Evolutionary conservation across 352 stramenopile species (phyloP), one percentile per base, ranked within the genome.

Genomic region (Globisporangium camurandrum): DNA sequence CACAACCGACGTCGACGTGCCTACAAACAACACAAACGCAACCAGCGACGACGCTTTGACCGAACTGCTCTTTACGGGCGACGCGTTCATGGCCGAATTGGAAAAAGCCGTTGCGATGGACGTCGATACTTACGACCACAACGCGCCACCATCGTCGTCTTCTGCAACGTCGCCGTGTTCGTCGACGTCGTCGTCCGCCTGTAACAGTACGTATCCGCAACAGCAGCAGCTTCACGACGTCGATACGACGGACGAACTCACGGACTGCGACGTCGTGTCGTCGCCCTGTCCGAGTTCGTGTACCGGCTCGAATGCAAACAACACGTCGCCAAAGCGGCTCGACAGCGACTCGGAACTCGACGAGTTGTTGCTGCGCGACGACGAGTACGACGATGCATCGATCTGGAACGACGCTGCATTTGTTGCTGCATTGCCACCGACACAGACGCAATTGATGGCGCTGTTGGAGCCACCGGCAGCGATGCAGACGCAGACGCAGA

Each of bases 21-120:
- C n/a, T n/a, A n/a, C n/a, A n/a, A n/a, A n/a, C n/a, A n/a, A n/a
- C n/a, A n/a, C n/a, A n/a, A n/a, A 22, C 17, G 14, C 19, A 1
- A n/a, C 39, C 5, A 28, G 33, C 33, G 51, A 59, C 10, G 60
- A 75, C 47, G 67, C 77, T 5, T 53, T 75, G 38, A 49, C 64
- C 26, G 70, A 66, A 1, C 75, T 87, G 19, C 36, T 85, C 49
- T 57, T 84, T 53, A 67, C 80, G 51, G 61, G 65, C 27, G 75
- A 85, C 44, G 62, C 77, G n/a, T 77, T 85, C 50, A 43, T 85
- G 12, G 51, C 60, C 22, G 66, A 80, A 27, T 71, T 80, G 64
- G 69, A 80, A 41, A 71, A 76, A 38, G 63, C 72, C 38, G 67
- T 72, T 44, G 64, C 66, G 46, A 42, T 83, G 31, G 67, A 78